Evolutionary conservation across 768 basidiomycete genomes (phyloP), one percentile per base, ranked within the genome.

Genomic region (Agrocybe praecox): DNA sequence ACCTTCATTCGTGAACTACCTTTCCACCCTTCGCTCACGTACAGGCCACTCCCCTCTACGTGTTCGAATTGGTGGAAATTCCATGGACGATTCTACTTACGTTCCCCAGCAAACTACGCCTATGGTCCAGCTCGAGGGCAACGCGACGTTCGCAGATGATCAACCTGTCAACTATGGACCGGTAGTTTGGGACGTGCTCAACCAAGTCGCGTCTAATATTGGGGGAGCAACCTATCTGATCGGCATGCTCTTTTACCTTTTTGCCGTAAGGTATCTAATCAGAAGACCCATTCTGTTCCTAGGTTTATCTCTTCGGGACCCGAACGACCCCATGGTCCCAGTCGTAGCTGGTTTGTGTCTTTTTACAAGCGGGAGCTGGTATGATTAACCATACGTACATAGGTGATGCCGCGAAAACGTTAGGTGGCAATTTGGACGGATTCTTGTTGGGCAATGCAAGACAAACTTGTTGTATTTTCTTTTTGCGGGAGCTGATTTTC

Each of bases 1-100:
- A 33, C 66, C 74, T 8, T 74, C 81, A 1, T 76, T 87, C 62
- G 67, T 86, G 44, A 86, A 85, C 63, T 86, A 87, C 68, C 70
- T 89, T n/a, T 68, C 75, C 22, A 77, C 80, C 51, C 72, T 89
- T 12, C 78, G 79, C 23, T 70, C 72, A 36, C 77, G 85, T 12
- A 79, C 78, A 2, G 75, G 70, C 43, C 72, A 72, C 24, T 64
- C 65, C 51, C 73, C 81, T 14, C 58, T 84, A n/a, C 77, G 81
- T 14, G 51, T 82, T 4, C 72, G 82, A 24, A 67, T 84, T 34
- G 83, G 82, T 26, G 81, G 82, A 17, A 83, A 84, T 57, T 76
- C 75, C 4, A 70, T 75, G 69, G 75, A 76, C 57, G 72, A 65
- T 46, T 81, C 81, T 17, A 74, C 67, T 23, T 85, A 81, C 66